A percentile compares a stretch with the other conserved stretches of the same genome.
These are phyloP conservation scores for Corynascus novoguineensis DNA, from an alignment of 495 filamentous ascomycete genomes.

Conservation along the genomic window DNA sequence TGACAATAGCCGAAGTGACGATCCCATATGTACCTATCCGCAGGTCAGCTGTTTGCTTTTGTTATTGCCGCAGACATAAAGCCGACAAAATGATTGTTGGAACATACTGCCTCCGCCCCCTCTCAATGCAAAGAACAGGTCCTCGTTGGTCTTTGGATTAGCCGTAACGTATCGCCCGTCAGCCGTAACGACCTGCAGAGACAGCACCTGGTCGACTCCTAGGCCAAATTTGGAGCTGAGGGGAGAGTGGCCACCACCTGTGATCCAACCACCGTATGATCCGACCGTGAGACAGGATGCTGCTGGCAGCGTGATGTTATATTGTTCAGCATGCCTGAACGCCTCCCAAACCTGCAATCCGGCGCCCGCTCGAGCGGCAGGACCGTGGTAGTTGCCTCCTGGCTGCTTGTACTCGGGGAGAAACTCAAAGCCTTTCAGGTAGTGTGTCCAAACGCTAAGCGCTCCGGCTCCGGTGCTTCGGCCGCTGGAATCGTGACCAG, in stretches of 20 bases:
- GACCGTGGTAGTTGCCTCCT: slow-evolving; percentile 31
- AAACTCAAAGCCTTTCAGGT: slow-evolving; percentile 42
- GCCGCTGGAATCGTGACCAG: not conserved
- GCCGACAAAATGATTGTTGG: not conserved
- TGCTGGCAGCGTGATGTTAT: slow-evolving; percentile 41
- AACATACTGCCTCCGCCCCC: slow-evolving; percentile 46
- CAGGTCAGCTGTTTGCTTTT: not conserved
- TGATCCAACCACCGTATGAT: slow-evolving; percentile 42
- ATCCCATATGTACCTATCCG: slow-evolving; percentile 49
- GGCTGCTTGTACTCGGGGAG: slow-evolving; percentile 36
- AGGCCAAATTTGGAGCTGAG: slow-evolving; percentile 43
- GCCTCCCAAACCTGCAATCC: slow-evolving; percentile 42
- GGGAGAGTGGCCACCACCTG: slow-evolving; percentile 42
- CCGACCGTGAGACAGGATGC: slow-evolving; percentile 30
- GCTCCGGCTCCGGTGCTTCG: slow-evolving; percentile 41
- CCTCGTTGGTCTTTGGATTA: slow-evolving; percentile 37
- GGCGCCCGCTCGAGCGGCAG: slow-evolving; percentile 38
- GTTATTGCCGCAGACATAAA: not conserved
- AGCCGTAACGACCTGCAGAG: slow-evolving; percentile 43
- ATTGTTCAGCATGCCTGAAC: slow-evolving; percentile 25
- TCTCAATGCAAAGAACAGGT: slow-evolving; percentile 51
- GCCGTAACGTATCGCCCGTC: slow-evolving; percentile 42
- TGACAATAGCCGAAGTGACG: slow-evolving; percentile 46
- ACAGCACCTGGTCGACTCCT: slow-evolving; percentile 44
- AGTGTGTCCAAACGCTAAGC: slow-evolving; percentile 56